Base-by-base conservation (phyloP, 176 grass and related monocot genomes). In the Eleusine indica region DNA sequence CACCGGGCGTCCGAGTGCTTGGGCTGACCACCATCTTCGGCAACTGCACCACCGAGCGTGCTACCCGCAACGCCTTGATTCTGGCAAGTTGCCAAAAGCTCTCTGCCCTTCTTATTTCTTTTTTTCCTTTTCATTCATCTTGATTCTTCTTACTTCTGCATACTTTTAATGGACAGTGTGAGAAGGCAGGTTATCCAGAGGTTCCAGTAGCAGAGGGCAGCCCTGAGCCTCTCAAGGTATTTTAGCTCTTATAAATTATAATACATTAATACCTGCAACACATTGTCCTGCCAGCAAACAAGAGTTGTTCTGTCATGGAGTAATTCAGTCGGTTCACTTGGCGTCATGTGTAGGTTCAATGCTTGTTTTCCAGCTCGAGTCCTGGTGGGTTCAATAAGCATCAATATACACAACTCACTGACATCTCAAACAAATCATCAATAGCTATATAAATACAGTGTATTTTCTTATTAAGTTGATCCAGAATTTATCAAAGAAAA, bases 21-120 rank as follows among this genome's bases (percentile, higher is more conserved):
- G 93, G 96, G 6, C 89, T 98, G 19, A 95, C 96, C 41, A 98
- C 96, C 30, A 93, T 95, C 75, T 98, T 95, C 81, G 96, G 96
- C 58, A 98, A 98, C 74, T 90, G 90, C 74, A 90, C 78, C 3
- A 93, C 92, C 11, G 70, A 81, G 9, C 66, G 84, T 52, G 92
- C 95, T 15, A 94, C 92, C 47, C 88, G 82, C 80, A 98, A 98
- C 30, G 93, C 96, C 66, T 82, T 98, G 80, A 70, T 95, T 13
- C 87, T 98, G 92, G 96, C 88, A 91, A 54, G 81, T n/a, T 74
- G 38, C 66, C 61, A 84, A 58, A 38, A 43, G 11, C 21, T 38
- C 46, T 21, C 21, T 22, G 19, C 1, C 14, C 51, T 51, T 4
- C 32, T 19, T 39, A 43, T 47, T 70, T 0, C 0, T 85, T 43